Conservation (phyloP, 2,329 filamentous ascomycete species). For the Penicillium oxalicum region DNA sequence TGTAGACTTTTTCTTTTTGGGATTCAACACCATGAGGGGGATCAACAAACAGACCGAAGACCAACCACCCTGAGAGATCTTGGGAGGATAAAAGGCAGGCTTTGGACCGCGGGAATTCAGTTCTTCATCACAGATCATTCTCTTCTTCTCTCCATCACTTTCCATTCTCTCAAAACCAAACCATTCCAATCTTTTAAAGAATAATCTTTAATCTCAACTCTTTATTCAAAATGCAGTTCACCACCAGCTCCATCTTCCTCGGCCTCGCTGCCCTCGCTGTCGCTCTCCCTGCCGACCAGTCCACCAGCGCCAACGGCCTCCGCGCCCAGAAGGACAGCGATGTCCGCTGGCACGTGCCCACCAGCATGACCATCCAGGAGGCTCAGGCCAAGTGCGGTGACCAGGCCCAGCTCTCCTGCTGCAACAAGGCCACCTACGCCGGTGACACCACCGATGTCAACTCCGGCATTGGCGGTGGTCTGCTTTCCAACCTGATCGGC, state of each 20-base stretch:
- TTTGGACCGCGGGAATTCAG: background rate
- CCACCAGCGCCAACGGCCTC: conserved; percentile 20
- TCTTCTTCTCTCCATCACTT: conserved; percentile 21
- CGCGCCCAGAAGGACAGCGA: conserved; percentile 30
- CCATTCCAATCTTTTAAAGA: background rate
- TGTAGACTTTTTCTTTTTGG: conserved; percentile 6
- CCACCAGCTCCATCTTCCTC: conserved; percentile 26
- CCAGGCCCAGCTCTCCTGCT: conserved; percentile 36
- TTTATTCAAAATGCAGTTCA: conserved; percentile 36
- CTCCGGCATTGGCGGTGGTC: conserved; percentile 28
- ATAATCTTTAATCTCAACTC: conserved; percentile 25
- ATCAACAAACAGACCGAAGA: background rate
- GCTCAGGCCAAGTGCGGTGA: conserved; percentile 36
- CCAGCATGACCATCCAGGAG: conserved; percentile 32
- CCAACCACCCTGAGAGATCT: conserved; percentile 5
- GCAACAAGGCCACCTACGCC: conserved; percentile 35
- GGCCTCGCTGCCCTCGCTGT: conserved; percentile 31
- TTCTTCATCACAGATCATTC: conserved; percentile 28
- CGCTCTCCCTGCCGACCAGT: conserved; percentile 23
- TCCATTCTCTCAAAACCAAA: conserved; percentile 13
- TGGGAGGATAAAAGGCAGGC: conserved; percentile 18
- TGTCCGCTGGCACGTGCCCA: conserved; percentile 29
- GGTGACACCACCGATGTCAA: conserved; percentile 31
- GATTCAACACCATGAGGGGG: background rate
- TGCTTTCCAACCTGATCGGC: conserved; percentile 32